phyloP scores from a whole-genome alignment of 352 stramenopile genomes.

The Phytophthora tentaculata region DNA sequence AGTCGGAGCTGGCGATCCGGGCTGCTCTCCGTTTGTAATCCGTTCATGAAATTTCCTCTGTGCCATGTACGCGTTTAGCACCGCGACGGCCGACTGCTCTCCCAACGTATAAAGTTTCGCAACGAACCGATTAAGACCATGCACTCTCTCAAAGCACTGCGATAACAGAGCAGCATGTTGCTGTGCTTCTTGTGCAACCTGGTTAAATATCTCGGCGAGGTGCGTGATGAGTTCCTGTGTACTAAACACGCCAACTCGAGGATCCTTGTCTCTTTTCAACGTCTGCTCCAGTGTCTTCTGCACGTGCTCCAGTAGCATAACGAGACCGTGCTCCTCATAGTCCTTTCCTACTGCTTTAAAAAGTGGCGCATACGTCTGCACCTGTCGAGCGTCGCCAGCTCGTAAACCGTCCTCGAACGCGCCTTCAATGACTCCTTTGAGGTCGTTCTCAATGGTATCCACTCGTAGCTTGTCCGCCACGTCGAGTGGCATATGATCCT shows the following conservation, averaged over 20 bases:
- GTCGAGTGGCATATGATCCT: conserved; percentile 77
- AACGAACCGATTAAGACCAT: conserved; percentile 60
- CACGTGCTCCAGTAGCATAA: conserved; percentile 62
- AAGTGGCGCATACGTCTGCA: conserved; percentile 76
- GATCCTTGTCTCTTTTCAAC: conserved; percentile 34
- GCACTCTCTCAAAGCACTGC: conserved; percentile 61
- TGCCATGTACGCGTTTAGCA: conserved; percentile 74
- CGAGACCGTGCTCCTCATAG: conserved; percentile 74
- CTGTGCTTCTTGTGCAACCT: conserved; percentile 68
- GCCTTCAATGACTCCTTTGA: conserved; percentile 79
- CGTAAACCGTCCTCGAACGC: conserved; percentile 66
- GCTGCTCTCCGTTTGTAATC: conserved; percentile 45
- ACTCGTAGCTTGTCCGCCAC: conserved; percentile 85
- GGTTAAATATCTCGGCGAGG: conserved; percentile 79
- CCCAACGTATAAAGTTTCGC: conserved; percentile 61
- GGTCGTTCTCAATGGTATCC: conserved; percentile 85
- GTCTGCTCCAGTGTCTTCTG: conserved; percentile 40
- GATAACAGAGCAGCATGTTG: conserved; percentile 61
- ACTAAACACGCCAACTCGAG: conserved; percentile 57
- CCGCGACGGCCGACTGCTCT: conserved; percentile 61
- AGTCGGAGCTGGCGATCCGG: conserved; percentile 10
- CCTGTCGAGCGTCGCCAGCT: conserved; percentile 42
- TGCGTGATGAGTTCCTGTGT: conserved; percentile 80
- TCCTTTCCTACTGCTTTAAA: conserved; percentile 73
- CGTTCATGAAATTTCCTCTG: conserved; percentile 76